Percentiles rank a stretch among this genome's conserved stretches.
Conservation (phyloP, 495 filamentous ascomycete species). For the Lophiotrema nucula region DNA sequence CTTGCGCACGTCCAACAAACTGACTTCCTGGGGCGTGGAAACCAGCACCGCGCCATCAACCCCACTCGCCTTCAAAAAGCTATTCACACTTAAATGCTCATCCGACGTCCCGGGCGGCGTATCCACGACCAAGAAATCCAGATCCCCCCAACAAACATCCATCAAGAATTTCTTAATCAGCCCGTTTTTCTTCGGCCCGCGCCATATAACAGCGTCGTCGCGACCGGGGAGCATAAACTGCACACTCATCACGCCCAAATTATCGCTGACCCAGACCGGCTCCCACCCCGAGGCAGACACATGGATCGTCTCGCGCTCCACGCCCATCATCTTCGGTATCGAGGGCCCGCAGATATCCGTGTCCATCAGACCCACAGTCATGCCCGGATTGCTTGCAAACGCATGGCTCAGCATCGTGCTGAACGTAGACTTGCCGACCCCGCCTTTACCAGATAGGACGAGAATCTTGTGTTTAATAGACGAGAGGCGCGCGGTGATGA, state of each 20-base stretch:
- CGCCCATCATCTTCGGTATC: conserved; percentile 98
- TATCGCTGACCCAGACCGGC: conserved; percentile 90
- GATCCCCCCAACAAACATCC: conserved; percentile 94
- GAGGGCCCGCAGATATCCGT: conserved; percentile 93
- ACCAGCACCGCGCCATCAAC: conserved; percentile 92
- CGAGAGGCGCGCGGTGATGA: conserved; percentile 80
- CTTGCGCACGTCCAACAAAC: conserved; percentile 86
- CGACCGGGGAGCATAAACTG: conserved; percentile 95
- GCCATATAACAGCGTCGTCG: conserved; percentile 95
- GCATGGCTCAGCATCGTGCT: conserved; percentile 81
- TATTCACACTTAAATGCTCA: conserved; percentile 90
- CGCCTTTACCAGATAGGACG: conserved; percentile 90
- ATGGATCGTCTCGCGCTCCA: conserved; percentile 88
- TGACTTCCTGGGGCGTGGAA: conserved; percentile 94
- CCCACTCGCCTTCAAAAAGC: conserved; percentile 78
- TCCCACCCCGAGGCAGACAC: conserved; percentile 79
- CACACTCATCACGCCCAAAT: conserved; percentile 89
- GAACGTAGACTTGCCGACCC: conserved; percentile 94
- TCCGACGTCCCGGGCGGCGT: conserved; percentile 94
- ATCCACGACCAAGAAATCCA: conserved; percentile 91
- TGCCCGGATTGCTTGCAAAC: conserved; percentile 73
- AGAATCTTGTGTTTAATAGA: conserved; percentile 86
- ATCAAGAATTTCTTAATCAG: conserved; percentile 96
- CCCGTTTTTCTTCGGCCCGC: conserved; percentile 96
- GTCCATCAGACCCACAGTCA: conserved; percentile 88